Evolutionary conservation across 257 asterid species (phyloP).

Genomic region (Striga asiatica): DNA sequence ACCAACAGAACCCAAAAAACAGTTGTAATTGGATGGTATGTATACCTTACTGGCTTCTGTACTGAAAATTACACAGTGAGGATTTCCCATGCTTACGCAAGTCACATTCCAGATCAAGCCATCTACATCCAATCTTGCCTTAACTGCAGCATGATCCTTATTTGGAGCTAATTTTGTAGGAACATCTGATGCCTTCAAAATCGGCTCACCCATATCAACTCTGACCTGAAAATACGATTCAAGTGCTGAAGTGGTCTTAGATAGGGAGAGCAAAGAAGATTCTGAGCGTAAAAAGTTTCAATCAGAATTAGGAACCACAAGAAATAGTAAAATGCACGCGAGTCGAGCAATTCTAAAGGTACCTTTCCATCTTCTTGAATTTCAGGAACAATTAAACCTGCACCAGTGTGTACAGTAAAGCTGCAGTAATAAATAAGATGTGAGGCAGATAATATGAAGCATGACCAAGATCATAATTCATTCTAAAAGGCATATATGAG

Average conservation of each 20-base stretch:
- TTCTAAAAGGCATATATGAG: not conserved
- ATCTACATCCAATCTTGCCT: constrained; percentile 43
- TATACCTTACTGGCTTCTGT: constrained; percentile 39
- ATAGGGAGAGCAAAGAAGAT: too few relatives aligned
- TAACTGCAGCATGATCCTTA: constrained; percentile 48
- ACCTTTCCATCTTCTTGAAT: constrained; percentile 87
- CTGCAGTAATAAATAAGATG: constrained; percentile 25
- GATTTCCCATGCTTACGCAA: constrained; percentile 85
- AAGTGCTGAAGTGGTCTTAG: not conserved
- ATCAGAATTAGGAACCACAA: too few relatives aligned
- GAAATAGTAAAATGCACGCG: too few relatives aligned
- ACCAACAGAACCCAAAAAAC: not conserved
- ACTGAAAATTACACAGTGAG: constrained; percentile 63
- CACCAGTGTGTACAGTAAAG: constrained; percentile 74
- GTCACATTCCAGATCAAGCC: constrained; percentile 59
- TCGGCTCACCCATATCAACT: constrained; percentile 93
- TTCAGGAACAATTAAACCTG: constrained; percentile 78
- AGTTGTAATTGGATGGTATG: not conserved
- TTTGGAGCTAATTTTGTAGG: constrained; percentile 64
- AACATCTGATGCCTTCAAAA: constrained; percentile 69
- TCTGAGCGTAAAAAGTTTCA: too few relatives aligned
- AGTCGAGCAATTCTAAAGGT: constrained; percentile 1
- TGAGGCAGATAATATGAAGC: not conserved
- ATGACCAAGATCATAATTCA: not conserved
- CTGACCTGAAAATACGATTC: constrained; percentile 38